phyloP scores from a whole-genome alignment of 1,139 yeast genomes.

The Hansenula sp. region DNA sequence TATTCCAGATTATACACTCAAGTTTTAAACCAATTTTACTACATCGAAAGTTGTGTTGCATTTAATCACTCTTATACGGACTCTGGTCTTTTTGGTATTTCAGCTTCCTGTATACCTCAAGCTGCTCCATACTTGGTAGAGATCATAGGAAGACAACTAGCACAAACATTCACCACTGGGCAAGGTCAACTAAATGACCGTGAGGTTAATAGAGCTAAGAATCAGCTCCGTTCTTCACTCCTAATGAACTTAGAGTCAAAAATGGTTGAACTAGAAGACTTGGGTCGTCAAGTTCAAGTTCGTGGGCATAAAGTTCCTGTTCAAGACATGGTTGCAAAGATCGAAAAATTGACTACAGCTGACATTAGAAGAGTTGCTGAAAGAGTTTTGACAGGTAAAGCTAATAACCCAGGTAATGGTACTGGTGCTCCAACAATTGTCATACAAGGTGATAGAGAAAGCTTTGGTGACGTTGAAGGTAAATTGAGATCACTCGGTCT shows the following conservation, averaged over 20 bases:
- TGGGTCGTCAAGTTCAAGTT: constrained; percentile 91
- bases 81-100: constrained; percentile 87
- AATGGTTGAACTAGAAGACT: constrained; percentile 87
- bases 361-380: constrained; percentile 76
- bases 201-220: constrained; percentile 87
- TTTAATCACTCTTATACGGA: constrained; percentile 90
- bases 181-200: constrained; percentile 54
- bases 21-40: constrained; percentile 87
- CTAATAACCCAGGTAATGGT: constrained; percentile 43
- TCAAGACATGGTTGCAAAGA: constrained; percentile 76
- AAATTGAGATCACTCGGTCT: constrained; percentile 70
- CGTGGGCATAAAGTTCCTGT: constrained; percentile 78
- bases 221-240: constrained; percentile 83
- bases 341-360: constrained; percentile 57
- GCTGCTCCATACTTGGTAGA: constrained; percentile 84
- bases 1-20: constrained; percentile 89
- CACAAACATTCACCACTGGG: constrained; percentile 47
- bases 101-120: constrained; percentile 79
- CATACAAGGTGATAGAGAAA: constrained; percentile 81
- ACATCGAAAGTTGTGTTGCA: constrained; percentile 82
- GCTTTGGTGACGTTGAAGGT: constrained; percentile 77
- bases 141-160: constrained; percentile 72
- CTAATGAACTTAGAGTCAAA: constrained; percentile 92
- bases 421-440: constrained; percentile 75
- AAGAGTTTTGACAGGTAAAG: constrained; percentile 67